These are phyloP conservation scores for Exophiala alcalophila DNA, from an alignment of 2,329 filamentous ascomycete genomes.

Conservation along the genomic window DNA sequence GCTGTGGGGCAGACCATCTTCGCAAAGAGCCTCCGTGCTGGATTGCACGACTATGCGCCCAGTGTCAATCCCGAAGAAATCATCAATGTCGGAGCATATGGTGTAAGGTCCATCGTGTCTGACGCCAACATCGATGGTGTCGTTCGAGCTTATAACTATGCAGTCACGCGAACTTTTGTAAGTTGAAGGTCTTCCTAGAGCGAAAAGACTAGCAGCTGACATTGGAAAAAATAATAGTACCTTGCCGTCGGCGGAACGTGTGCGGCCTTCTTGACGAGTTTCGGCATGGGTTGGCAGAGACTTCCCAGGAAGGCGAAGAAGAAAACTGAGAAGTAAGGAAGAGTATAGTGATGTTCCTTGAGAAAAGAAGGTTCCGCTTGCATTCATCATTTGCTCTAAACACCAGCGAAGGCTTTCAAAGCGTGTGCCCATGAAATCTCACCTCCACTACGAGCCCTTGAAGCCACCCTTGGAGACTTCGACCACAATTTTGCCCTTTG, in stretches of 20 bases:
- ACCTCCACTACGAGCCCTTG: too few relatives aligned
- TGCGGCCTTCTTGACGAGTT: slow-evolving; percentile 5
- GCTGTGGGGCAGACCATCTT: slow-evolving; percentile 29
- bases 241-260: slow-evolving; percentile 1
- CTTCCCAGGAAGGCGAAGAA: slow-evolving; percentile 1
- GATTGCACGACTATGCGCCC: slow-evolving; percentile 12
- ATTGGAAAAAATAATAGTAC: slow-evolving; percentile 3
- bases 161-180: slow-evolving; percentile 21
- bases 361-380: too few relatives aligned
- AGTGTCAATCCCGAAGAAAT: slow-evolving; percentile 19
- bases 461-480: slow-evolving; percentile 25
- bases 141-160: slow-evolving; percentile 22
- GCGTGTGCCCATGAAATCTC: too few relatives aligned
- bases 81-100: slow-evolving; percentile 21
- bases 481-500: slow-evolving; percentile 60
- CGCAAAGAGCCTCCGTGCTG: slow-evolving; percentile 19
- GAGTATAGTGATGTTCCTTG: background rate
- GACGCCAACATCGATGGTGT: slow-evolving; percentile 14
- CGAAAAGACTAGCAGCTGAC: too few relatives aligned
- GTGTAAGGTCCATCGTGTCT: slow-evolving; percentile 19
- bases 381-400: too few relatives aligned
- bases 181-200: too few relatives aligned
- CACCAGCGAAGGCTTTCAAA: too few relatives aligned
- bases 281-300: slow-evolving; percentile 8
- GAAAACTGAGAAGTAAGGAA: background rate